These are phyloP conservation scores for Talaromyces sp. DNA, from an alignment of 2,329 filamentous ascomycete genomes.

Conservation along the genomic window DNA sequence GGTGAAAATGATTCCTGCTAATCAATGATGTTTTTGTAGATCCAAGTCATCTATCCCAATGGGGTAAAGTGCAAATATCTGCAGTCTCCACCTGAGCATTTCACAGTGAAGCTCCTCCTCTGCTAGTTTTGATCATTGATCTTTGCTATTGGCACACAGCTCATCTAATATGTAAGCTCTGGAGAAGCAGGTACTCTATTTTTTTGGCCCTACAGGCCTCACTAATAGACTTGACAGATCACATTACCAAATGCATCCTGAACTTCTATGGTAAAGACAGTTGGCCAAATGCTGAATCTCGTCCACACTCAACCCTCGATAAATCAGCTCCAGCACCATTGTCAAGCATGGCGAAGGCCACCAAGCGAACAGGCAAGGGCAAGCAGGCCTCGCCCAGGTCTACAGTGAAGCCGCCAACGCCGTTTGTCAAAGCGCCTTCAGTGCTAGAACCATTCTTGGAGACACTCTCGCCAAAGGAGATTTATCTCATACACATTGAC, in stretches of 20 bases:
- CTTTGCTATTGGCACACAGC: not conserved
- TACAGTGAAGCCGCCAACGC: slow-evolving; percentile 48
- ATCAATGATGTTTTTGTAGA: slow-evolving; percentile 9
- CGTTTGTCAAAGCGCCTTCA: slow-evolving; percentile 65
- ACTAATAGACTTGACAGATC: not conserved
- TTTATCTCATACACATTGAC: slow-evolving; percentile 87
- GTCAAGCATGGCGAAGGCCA: slow-evolving; percentile 34
- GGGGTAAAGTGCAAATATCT: slow-evolving; percentile 1
- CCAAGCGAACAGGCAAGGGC: slow-evolving; percentile 29
- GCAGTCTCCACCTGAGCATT: not conserved
- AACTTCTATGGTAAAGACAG: not conserved
- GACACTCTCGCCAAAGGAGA: slow-evolving; percentile 61
- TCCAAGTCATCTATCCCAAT: slow-evolving; percentile 1
- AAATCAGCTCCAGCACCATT: not conserved
- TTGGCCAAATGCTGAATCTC: not conserved
- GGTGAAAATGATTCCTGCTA: not conserved
- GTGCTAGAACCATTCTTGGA: slow-evolving; percentile 63
- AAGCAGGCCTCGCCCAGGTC: slow-evolving; percentile 26
- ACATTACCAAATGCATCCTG: not conserved
- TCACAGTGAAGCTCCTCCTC: not conserved
- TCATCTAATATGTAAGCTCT: not conserved
- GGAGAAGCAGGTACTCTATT: not conserved
- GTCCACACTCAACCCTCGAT: not conserved
- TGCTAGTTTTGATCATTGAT: not conserved
- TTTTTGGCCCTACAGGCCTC: not conserved